These are phyloP conservation scores for Ganoderma leucocontextum DNA, from an alignment of 1,284 basidiomycete species.

Conservation along the genomic window DNA sequence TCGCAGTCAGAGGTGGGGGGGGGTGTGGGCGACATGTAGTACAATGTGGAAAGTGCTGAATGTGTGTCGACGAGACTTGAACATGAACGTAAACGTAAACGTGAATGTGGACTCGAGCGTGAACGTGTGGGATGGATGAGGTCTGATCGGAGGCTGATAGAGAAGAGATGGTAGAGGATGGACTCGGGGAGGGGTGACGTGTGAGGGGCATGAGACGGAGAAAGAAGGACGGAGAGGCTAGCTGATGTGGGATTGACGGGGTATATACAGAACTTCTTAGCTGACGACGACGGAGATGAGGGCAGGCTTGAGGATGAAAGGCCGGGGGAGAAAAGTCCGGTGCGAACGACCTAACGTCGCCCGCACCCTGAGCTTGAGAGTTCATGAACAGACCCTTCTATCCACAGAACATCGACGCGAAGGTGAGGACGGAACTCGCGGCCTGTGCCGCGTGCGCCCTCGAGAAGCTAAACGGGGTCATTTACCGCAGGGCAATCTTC, in stretches of 20 bases:
- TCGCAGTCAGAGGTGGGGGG: neutral
- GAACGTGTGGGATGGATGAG: neutral
- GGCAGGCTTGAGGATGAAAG: neutral
- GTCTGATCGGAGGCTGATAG: neutral
- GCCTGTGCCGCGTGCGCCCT: conserved; percentile 21
- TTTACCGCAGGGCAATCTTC: conserved; percentile 31
- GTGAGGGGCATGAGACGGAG: neutral
- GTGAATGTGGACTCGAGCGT: neutral
- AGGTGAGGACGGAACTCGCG: neutral
- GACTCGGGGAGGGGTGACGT: neutral
- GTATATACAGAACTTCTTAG: conserved; percentile 14
- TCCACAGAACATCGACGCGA: neutral
- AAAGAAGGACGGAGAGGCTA: neutral
- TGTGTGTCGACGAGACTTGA: neutral
- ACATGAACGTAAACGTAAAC: neutral
- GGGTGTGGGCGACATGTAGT: neutral
- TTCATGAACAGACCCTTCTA: neutral
- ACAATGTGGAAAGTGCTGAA: neutral
- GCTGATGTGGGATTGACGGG: neutral
- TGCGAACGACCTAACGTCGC: conserved; percentile 30
- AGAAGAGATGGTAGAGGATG: neutral
- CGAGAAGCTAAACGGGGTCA: neutral
- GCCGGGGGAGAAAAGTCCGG: conserved; percentile 18
- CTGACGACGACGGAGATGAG: neutral
- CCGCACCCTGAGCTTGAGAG: conserved; percentile 15